Conservation (phyloP, 345 rosid species). For the Viola odorata region DNA sequence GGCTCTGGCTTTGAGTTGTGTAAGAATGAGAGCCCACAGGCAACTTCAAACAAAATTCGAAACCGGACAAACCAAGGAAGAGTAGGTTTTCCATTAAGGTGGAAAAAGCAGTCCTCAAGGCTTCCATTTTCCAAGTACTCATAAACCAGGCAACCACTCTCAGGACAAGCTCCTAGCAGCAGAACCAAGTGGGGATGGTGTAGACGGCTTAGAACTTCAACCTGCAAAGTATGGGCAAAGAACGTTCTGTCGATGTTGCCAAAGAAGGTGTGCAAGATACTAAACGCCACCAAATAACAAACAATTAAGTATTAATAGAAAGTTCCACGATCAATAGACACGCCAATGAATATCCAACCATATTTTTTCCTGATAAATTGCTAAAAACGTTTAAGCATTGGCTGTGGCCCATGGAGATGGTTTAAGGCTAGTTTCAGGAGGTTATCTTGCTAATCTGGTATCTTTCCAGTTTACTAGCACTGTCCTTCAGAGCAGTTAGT, state of each 20-base stretch:
- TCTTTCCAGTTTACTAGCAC: too few relatives aligned
- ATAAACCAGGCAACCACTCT: constrained; percentile 66
- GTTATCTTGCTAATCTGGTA: too few relatives aligned
- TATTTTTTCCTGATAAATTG: too few relatives aligned
- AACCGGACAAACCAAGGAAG: constrained; percentile 83
- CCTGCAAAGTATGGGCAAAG: constrained; percentile 36
- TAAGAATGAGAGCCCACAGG: constrained; percentile 76
- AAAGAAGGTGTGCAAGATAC: too few relatives aligned
- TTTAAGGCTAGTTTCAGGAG: too few relatives aligned
- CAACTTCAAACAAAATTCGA: constrained; percentile 68
- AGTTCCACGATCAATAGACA: too few relatives aligned
- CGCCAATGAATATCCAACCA: too few relatives aligned
- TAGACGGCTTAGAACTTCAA: constrained; percentile 77
- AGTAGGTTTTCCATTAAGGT: constrained; percentile 47
- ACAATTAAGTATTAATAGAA: too few relatives aligned
- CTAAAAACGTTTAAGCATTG: too few relatives aligned
- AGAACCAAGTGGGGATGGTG: constrained; percentile 72
- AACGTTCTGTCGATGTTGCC: background rate
- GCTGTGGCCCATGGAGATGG: too few relatives aligned
- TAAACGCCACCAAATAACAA: too few relatives aligned
- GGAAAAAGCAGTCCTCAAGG: constrained; percentile 56
- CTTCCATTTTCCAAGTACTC: constrained; percentile 87
- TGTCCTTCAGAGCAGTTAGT: too few relatives aligned
- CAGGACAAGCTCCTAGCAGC: constrained; percentile 91
- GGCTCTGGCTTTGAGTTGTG: constrained; percentile 94